Conservation (phyloP, 2,329 filamentous ascomycete genomes). For the Phaeosphaeria sp. region DNA sequence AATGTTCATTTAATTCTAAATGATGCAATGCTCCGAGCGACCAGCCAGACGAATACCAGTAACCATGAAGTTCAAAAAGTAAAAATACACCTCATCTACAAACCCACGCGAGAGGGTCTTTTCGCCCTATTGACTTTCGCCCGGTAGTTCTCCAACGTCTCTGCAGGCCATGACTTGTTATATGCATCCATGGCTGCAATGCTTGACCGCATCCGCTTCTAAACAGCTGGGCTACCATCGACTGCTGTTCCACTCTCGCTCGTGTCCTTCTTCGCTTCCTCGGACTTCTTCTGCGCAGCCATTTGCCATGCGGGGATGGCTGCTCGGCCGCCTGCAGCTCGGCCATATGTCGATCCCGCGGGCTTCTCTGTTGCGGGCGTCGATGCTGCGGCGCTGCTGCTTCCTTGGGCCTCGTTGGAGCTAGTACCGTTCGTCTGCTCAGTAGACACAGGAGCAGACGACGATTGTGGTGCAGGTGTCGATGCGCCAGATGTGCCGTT, state of each 20-base stretch:
- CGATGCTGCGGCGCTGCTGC: constrained; percentile 23
- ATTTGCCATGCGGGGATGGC: constrained; percentile 63
- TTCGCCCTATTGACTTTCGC: too few relatives aligned
- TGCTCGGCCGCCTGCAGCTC: constrained; percentile 45
- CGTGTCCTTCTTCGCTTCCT: constrained; percentile 53
- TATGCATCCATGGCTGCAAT: too few relatives aligned
- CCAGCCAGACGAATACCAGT: too few relatives aligned
- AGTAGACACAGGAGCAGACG: constrained; percentile 16
- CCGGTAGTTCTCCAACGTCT: too few relatives aligned
- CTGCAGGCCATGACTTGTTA: too few relatives aligned
- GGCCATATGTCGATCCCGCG: constrained; percentile 38
- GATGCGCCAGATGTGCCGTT: constrained; percentile 35
- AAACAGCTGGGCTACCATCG: constrained; percentile 40
- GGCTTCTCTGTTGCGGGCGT: constrained; percentile 39
- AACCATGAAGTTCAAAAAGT: background rate
- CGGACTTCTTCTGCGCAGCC: constrained; percentile 57
- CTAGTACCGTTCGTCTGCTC: constrained; percentile 29
- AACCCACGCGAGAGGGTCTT: background rate
- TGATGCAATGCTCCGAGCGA: too few relatives aligned
- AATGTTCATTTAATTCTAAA: too few relatives aligned
- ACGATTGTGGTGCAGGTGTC: constrained; percentile 18
- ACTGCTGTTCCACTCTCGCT: constrained; percentile 46
- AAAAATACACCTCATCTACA: background rate
- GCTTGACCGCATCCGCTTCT: constrained; percentile 1
- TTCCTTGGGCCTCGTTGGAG: constrained; percentile 28